Conservation (phyloP, 441 rosid genomes). For the Raphanus hybrid region DNA sequence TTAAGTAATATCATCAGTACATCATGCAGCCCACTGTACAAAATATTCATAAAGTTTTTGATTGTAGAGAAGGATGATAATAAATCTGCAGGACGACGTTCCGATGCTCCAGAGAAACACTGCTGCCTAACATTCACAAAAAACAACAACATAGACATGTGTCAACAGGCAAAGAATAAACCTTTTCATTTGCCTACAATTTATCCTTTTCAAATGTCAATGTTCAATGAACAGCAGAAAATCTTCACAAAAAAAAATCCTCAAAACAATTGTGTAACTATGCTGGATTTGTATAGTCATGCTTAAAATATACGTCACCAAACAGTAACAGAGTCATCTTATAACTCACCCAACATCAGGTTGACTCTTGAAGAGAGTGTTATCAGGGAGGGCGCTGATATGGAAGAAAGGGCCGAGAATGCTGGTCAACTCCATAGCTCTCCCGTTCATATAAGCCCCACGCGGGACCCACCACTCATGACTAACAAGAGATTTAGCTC, state of each 20-base stretch:
- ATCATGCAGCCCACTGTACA: slow-evolving; percentile 73
- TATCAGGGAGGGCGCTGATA: slow-evolving; percentile 89
- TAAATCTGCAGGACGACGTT: slow-evolving; percentile 78
- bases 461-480: slow-evolving; percentile 98
- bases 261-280: neutral
- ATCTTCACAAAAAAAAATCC: too few species aligned
- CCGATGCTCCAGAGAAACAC: slow-evolving; percentile 89
- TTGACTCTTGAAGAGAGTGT: slow-evolving; percentile 80
- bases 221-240: slow-evolving; percentile 10
- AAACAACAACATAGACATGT: slow-evolving; percentile 18
- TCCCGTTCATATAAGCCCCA: slow-evolving; percentile 88
- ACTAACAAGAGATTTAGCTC: slow-evolving; percentile 84
- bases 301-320: neutral
- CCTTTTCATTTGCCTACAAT: slow-evolving; percentile 6
- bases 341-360: slow-evolving; percentile 95
- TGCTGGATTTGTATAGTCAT: slow-evolving; percentile 4
- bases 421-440: slow-evolving; percentile 96
- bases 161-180: slow-evolving; percentile 10
- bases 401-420: slow-evolving; percentile 98
- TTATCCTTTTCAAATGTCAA: neutral
- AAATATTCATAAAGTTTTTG: slow-evolving; percentile 72
- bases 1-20: slow-evolving; percentile 74
- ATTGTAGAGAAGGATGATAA: slow-evolving; percentile 85
- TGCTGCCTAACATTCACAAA: slow-evolving; percentile 68
- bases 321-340: slow-evolving; percentile 13